Base-by-base conservation (phyloP, 2,329 filamentous ascomycete genomes). In the Penicillium sp. region DNA sequence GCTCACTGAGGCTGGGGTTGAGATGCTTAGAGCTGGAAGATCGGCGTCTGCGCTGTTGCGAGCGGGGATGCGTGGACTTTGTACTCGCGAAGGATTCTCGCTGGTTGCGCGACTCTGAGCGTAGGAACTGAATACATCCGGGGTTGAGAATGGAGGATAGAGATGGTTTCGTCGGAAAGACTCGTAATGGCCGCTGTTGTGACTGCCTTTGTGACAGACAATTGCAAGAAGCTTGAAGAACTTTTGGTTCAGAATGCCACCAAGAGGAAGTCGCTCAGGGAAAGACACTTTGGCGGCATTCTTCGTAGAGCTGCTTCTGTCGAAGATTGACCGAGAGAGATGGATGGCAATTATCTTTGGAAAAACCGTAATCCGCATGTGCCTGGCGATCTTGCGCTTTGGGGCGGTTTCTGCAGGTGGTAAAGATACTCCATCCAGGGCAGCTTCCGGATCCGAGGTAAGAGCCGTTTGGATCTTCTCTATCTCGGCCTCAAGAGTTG, bases 161-260 rank as follows among this genome's bases (percentile, higher is more conserved):
- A 92, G 79, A 62, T 91, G 90, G 76, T 98, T 95, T 44, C 95
- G 87, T 38, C 95, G 86, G 76, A 98, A 98, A 0, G 93, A 94
- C 76, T 99, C 95, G 79, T 99, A 99, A 74, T 99, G 95, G 0
- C 95, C 95, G 70, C 93, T 97, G 73, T 97, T 90, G 75, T 99
- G 95, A 65, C 91, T 96, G 44, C 95, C 95, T 72, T 96, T 96
- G 75, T 99, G 95, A 23, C 92, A 96, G 41, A 99, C 92, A 41
- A 96, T 87, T 13, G 90, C 92, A 0, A 96, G 85, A 5, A 99
- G 83, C 70, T 89, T 92, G 78, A 97, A 99, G 73, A 86, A 90
- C 66, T 88, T 90, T 71, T 90, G 88, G 60, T 90, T 86, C 48
- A 95, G 79, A 26, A 98, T 81, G 0, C 92, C 88, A 1, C 95